Evolutionary conservation across 345 rosid genomes (phyloP), one percentile per base, ranked within the genome.

Genomic region (Heritiera fomes): DNA sequence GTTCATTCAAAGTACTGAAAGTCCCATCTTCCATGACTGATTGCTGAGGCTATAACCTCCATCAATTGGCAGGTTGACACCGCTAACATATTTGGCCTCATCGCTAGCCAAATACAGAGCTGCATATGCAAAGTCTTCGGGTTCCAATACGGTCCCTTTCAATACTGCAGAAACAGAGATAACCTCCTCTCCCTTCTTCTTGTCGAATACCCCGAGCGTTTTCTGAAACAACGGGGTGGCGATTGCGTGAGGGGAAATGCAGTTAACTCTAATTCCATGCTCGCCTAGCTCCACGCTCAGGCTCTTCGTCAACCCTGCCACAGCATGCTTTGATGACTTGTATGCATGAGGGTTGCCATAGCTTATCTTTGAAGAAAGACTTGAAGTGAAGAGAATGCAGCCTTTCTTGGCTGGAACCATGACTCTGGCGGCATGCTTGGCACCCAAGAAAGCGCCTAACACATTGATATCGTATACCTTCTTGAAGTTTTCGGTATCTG

Each of bases 51-150:
- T 80, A 59, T 83, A 88, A 6, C 87, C 91, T 6, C 91, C 93
- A 61, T 90, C 91, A 2, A 88, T 73, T 11, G 85, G 56, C 20
- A 90, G 61, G 62, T 88, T 88, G 38, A 83, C 88, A 6, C 91
- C 91, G 34, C 88, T 90, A 2, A 90, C n/a, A 8, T 87, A 90
- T 63, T 82, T 87, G 0, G 81, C 84, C 75, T 90, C 93, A 11
- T 88, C 93, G 60, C 93, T 80, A 0, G 85, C 87, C 72, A 90
- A 74, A 81, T 74, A 88, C 74, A 90, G 79, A 1, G 89, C 90
- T 2, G 88, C 90, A 78, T 85, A 82, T 3, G 91, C 90, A 5
- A 86, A 77, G 64, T 90, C 93, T 45, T 86, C 86, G 0, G 88
- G 78, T 76, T 85, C 84, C 9, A 88, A 75, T 0, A 82, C 80